phyloP scores from a whole-genome alignment of 2,329 filamentous ascomycete species.

The Xylaria sp. region DNA sequence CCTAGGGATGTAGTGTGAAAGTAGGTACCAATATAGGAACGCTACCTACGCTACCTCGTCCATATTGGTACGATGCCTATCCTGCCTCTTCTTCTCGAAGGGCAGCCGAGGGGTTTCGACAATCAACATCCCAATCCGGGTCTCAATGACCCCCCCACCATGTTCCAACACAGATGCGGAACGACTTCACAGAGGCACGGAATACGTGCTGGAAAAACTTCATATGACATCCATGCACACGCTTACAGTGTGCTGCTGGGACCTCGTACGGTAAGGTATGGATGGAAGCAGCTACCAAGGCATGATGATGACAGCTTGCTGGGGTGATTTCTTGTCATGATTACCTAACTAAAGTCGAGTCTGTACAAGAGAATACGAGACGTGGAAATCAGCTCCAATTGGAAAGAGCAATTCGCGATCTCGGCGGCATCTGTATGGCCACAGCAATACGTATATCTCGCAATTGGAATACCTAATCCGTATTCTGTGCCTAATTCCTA shows the following conservation, averaged over 20 bases:
- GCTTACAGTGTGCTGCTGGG: neutral
- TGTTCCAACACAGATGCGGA: neutral
- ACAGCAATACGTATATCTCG: neutral
- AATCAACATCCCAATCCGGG: neutral
- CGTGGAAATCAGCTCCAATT: neutral
- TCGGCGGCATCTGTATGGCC: too few species aligned
- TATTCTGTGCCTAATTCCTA: neutral
- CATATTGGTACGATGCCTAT: neutral
- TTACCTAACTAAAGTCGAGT: neutral
- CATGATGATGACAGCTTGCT: neutral
- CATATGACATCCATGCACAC: neutral
- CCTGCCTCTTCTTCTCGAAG: neutral
- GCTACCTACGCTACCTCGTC: too few species aligned
- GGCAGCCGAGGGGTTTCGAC: neutral
- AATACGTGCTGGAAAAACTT: neutral
- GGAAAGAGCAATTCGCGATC: neutral
- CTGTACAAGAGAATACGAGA: neutral
- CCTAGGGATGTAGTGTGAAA: neutral
- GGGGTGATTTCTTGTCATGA: neutral
- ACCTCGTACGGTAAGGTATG: neutral
- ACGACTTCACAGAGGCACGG: neutral
- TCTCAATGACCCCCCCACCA: neutral
- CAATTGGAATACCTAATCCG: neutral
- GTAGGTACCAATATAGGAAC: neutral
- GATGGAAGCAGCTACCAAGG: neutral